Evolutionary conservation across 352 stramenopile species (phyloP).

Genomic region (Phytophthora agathidicida): DNA sequence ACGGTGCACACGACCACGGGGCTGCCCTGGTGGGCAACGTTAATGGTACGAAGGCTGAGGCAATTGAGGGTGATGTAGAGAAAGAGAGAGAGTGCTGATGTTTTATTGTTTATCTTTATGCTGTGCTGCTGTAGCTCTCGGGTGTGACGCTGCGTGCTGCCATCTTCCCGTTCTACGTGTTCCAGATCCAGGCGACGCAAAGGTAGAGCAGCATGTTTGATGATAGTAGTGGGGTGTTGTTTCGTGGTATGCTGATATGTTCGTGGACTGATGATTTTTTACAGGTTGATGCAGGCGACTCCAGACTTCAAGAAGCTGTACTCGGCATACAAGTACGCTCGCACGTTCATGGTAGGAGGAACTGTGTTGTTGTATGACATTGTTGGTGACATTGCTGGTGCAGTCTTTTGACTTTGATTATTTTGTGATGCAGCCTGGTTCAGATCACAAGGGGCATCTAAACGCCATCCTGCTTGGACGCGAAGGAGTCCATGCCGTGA

Average conservation of each 20-base stretch:
- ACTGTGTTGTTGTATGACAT: background rate
- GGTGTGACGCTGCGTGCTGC: constrained; percentile 66
- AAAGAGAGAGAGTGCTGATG: constrained; percentile 2
- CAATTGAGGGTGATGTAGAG: background rate
- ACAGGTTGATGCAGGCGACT: constrained; percentile 51
- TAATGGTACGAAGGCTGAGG: constrained; percentile 39
- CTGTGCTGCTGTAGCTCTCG: constrained; percentile 39
- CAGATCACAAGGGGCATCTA: constrained; percentile 52
- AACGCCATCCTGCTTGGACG: constrained; percentile 54
- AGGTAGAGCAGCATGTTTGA: constrained; percentile 25
- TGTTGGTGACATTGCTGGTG: background rate
- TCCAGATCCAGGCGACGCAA: constrained; percentile 72
- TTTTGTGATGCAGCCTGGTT: constrained; percentile 37
- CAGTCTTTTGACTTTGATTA: constrained; percentile 4
- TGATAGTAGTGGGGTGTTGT: background rate
- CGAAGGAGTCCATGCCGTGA: constrained; percentile 58
- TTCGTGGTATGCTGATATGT: constrained; percentile 1
- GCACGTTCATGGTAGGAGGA: constrained; percentile 63
- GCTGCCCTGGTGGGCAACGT: constrained; percentile 79
- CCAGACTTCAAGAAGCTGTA: constrained; percentile 68
- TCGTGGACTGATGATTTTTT: constrained; percentile 12
- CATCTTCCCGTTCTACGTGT: constrained; percentile 79
- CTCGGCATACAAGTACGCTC: constrained; percentile 77
- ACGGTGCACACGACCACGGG: constrained; percentile 67
- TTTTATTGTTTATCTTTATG: background rate